phyloP scores from a whole-genome alignment of 2,329 filamentous ascomycete genomes.

The Calonectria henricotiae region DNA sequence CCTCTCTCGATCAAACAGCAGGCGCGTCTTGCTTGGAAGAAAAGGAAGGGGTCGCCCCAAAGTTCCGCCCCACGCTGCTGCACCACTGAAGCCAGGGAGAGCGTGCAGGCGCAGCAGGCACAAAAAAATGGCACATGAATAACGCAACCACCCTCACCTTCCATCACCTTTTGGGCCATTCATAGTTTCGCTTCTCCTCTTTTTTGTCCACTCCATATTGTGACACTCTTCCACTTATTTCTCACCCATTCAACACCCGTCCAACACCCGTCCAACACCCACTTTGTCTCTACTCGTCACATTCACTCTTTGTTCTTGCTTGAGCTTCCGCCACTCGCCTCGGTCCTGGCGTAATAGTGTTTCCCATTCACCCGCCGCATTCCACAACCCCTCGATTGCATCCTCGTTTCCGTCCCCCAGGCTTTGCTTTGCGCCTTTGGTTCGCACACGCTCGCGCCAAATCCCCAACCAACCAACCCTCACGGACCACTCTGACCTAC shows the following conservation, averaged over 20 bases:
- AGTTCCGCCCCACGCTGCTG: slow-evolving; percentile 27
- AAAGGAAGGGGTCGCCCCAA: slow-evolving; percentile 31
- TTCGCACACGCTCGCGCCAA: slow-evolving; percentile 6
- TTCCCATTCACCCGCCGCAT: slow-evolving; percentile 22
- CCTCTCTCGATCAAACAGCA: slow-evolving; percentile 14
- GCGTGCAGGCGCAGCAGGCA: slow-evolving; percentile 22
- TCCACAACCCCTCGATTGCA: slow-evolving; percentile 14
- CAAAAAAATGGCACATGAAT: slow-evolving; percentile 49
- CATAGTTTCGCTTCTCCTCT: slow-evolving; percentile 34
- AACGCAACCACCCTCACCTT: slow-evolving; percentile 36
- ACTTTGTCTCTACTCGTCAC: neutral
- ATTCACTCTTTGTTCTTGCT: slow-evolving; percentile 3
- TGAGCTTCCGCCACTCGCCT: slow-evolving; percentile 12
- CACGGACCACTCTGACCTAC: slow-evolving; percentile 29
- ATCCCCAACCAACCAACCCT: slow-evolving; percentile 23
- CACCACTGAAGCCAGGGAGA: slow-evolving; percentile 35
- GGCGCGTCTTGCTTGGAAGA: neutral
- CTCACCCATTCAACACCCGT: slow-evolving; percentile 11
- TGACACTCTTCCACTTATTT: slow-evolving; percentile 23
- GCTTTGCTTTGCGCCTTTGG: slow-evolving; percentile 2
- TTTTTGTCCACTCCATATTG: slow-evolving; percentile 31
- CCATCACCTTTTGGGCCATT: slow-evolving; percentile 8
- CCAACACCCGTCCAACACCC: neutral
- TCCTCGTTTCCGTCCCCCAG: slow-evolving; percentile 11
- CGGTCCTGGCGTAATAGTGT: slow-evolving; percentile 30